Conservation (phyloP, 164 flowering plant species). For the Echeveria elegans region DNA sequence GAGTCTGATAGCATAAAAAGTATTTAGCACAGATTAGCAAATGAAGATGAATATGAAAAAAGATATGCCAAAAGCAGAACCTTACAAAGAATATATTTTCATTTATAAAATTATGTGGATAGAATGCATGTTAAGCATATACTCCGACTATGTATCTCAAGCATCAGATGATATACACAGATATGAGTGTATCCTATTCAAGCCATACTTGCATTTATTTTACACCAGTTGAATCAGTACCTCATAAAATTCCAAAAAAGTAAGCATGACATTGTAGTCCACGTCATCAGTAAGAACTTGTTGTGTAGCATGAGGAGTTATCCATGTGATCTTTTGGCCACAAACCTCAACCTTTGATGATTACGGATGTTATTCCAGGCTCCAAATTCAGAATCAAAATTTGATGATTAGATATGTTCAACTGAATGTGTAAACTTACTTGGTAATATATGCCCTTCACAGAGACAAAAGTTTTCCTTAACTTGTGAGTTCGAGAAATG, state of each 20-base stretch:
- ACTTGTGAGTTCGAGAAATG: constrained; percentile 72
- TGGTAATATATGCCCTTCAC: constrained; percentile 95
- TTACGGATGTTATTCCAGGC: background rate
- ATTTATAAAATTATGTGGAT: too few relatives aligned
- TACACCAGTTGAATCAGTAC: constrained; percentile 21
- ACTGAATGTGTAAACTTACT: constrained; percentile 27
- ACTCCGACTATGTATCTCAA: too few relatives aligned
- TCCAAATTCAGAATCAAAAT: background rate
- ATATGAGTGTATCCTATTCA: too few relatives aligned
- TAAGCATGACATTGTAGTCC: constrained; percentile 67
- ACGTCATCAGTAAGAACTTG: constrained; percentile 88
- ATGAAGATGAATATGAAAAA: background rate
- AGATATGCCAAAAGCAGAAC: background rate
- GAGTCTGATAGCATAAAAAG: constrained; percentile 40
- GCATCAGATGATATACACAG: too few relatives aligned
- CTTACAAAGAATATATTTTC: constrained; percentile 11
- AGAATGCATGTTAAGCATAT: too few relatives aligned
- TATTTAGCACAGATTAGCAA: background rate
- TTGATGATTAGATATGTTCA: background rate
- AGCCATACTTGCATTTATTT: too few relatives aligned
- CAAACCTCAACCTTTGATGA: constrained; percentile 62
- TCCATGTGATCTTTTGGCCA: constrained; percentile 88
- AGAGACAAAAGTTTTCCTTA: constrained; percentile 73
- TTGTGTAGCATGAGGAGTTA: constrained; percentile 77
- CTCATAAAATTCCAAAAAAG: constrained; percentile 84